These are phyloP conservation scores for Candida ponderosae DNA, from an alignment of 805 yeast genomes.

Conservation along the genomic window DNA sequence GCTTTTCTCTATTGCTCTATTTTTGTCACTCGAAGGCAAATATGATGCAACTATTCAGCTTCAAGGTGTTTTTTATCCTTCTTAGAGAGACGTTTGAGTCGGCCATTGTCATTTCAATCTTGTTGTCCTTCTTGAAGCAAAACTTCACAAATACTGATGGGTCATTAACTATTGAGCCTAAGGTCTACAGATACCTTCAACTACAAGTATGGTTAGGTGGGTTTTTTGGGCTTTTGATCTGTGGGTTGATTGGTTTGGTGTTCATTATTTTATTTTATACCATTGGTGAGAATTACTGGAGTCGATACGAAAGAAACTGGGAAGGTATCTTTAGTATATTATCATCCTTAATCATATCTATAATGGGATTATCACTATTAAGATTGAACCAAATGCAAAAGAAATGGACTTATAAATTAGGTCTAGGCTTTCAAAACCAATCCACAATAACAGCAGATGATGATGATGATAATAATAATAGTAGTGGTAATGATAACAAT, in stretches of 20 bases:
- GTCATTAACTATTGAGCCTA: slow-evolving; percentile 20
- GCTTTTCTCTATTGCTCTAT: too few relatives aligned
- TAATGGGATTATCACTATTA: slow-evolving; percentile 81
- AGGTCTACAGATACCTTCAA: slow-evolving; percentile 36
- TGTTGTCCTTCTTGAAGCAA: slow-evolving; percentile 86
- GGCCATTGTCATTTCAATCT: slow-evolving; percentile 81
- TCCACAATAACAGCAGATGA: background rate
- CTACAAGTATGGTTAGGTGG: slow-evolving; percentile 86
- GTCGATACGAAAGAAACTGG: slow-evolving; percentile 81
- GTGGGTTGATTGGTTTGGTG: slow-evolving; percentile 64
- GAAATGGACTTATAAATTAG: slow-evolving; percentile 68
- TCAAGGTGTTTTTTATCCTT: slow-evolving; percentile 72
- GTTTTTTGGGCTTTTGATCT: slow-evolving; percentile 56
- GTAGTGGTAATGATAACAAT: background rate
- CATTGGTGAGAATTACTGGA: slow-evolving; percentile 81
- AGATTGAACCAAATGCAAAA: slow-evolving; percentile 76
- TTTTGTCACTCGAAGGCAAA: too few relatives aligned
- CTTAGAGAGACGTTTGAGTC: slow-evolving; percentile 94
- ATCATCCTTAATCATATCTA: slow-evolving; percentile 71
- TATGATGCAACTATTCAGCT: slow-evolving; percentile 28
- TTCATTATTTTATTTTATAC: slow-evolving; percentile 70
- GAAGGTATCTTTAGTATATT: slow-evolving; percentile 79
- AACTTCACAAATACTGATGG: slow-evolving; percentile 35
- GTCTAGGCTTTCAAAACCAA: slow-evolving; percentile 29
- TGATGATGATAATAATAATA: background rate